Percentiles rank a stretch among this genome's conserved stretches.
These are phyloP conservation scores for Candida piceae DNA, from an alignment of 805 yeast species.

Conservation along the genomic window DNA sequence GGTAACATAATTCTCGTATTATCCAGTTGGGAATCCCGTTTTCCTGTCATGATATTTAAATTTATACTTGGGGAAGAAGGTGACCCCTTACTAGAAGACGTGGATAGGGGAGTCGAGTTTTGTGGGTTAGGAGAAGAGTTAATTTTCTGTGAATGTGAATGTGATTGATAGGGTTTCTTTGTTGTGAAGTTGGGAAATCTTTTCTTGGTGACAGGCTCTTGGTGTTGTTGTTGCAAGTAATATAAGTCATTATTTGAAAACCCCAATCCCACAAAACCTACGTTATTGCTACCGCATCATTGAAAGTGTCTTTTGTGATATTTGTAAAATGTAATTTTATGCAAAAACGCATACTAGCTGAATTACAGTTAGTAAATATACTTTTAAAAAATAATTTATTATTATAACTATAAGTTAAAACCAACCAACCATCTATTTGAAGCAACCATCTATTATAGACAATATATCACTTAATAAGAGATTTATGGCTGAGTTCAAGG, in stretches of 20 bases:
- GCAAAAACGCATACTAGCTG: no score
- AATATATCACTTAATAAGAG: no score
- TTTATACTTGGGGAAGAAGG: background rate
- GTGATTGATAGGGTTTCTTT: background rate
- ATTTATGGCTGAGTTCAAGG: no score
- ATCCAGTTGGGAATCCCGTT: conserved; percentile 3
- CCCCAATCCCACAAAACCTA: background rate
- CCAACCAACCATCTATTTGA: no score
- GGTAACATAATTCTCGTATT: conserved; percentile 16
- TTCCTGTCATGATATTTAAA: background rate
- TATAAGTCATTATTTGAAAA: conserved; percentile 8
- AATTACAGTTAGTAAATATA: no score
- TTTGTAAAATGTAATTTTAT: no score
- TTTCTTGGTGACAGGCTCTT: conserved; percentile 13
- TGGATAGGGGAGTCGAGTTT: conserved; percentile 3
- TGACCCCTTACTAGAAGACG: background rate
- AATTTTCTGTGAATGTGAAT: background rate
- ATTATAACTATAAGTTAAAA: no score
- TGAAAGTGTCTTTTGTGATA: conserved; percentile 1
- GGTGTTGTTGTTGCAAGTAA: conserved; percentile 15
- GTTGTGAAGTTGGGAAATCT: conserved; percentile 6
- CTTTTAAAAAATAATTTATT: no score
- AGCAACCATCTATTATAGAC: no score
- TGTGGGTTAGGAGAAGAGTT: conserved; percentile 7
- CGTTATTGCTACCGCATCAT: conserved; percentile 1